Conservation (phyloP, 179 eudicot genomes). For the Corrigiola litoralis region DNA sequence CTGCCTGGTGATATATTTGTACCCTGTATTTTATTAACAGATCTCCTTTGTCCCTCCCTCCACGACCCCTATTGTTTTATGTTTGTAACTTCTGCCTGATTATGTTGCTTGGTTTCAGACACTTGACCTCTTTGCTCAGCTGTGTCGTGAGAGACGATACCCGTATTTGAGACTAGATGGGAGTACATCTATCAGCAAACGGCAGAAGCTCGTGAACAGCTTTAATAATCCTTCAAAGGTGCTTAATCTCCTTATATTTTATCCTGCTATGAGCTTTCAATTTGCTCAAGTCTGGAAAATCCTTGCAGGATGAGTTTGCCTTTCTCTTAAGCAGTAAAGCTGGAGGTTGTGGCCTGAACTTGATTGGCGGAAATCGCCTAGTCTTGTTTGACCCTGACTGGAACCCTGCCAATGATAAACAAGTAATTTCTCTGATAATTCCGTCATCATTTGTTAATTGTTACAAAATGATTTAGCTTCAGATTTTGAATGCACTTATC, state of each 20-base stretch:
- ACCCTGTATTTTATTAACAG: no score
- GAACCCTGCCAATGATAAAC: conserved; percentile 99
- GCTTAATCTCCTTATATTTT: conserved; percentile 3
- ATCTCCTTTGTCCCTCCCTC: neutral
- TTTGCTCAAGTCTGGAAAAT: conserved; percentile 14
- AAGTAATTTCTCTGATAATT: conserved; percentile 40
- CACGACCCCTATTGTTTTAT: neutral
- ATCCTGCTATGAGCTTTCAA: neutral
- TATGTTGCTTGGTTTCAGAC: conserved; percentile 46
- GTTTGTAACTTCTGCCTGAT: conserved; percentile 11
- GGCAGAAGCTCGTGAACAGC: conserved; percentile 90
- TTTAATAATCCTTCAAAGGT: conserved; percentile 96
- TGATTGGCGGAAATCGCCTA: conserved; percentile 96
- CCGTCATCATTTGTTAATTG: neutral
- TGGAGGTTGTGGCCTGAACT: conserved; percentile 99
- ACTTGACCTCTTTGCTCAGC: conserved; percentile 93
- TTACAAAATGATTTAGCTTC: conserved; percentile 4
- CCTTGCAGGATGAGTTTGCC: conserved; percentile 94
- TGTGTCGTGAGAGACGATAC: conserved; percentile 97
- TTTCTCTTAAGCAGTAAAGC: conserved; percentile 99
- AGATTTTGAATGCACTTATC: neutral
- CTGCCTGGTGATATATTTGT: neutral
- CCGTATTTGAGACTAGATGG: conserved; percentile 96
- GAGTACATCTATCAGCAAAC: conserved; percentile 78
- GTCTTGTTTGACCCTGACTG: conserved; percentile 99